phyloP scores from a whole-genome alignment of 2,329 filamentous ascomycete species.

The Fusarium virguliforme region DNA sequence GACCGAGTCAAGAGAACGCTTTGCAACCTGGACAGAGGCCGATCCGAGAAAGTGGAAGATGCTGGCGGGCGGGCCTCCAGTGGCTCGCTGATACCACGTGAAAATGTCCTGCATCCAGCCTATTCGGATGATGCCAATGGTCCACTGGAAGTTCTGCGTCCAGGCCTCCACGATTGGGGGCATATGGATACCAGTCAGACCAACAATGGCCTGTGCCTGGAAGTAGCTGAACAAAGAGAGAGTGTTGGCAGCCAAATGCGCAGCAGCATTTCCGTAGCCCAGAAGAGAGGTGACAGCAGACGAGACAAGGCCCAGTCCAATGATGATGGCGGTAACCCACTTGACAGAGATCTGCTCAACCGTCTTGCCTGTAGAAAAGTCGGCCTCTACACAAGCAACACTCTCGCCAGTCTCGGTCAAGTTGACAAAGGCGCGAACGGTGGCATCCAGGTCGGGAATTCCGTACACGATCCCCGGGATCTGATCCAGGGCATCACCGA shows the following conservation, averaged over 20 bases:
- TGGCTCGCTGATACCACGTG: conserved; percentile 96
- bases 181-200: conserved; percentile 83
- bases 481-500: conserved; percentile 71
- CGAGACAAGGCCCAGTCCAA: conserved; percentile 84
- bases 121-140: conserved; percentile 92
- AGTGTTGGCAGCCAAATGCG: conserved; percentile 93
- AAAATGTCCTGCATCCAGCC: conserved; percentile 88
- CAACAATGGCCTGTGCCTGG: conserved; percentile 92
- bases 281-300: conserved; percentile 91
- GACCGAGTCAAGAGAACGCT: conserved; percentile 62
- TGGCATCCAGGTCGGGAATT: conserved; percentile 92
- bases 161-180: conserved; percentile 92
- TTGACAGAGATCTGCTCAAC: conserved; percentile 90
- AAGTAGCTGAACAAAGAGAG: conserved; percentile 94
- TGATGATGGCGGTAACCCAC: conserved; percentile 90
- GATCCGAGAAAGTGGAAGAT: conserved; percentile 81
- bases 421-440: conserved; percentile 86
- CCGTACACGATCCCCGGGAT: conserved; percentile 90
- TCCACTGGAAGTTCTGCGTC: conserved; percentile 99
- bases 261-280: conserved; percentile 93
- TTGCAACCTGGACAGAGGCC: conserved; percentile 87
- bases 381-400: conserved; percentile 89
- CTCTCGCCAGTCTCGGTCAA: conserved; percentile 72
- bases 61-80: conserved; percentile 86
- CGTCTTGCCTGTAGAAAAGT: conserved; percentile 91